Conservation (phyloP, 371 early-diverging fungal species). For the Apophysomyces ossiformis region DNA sequence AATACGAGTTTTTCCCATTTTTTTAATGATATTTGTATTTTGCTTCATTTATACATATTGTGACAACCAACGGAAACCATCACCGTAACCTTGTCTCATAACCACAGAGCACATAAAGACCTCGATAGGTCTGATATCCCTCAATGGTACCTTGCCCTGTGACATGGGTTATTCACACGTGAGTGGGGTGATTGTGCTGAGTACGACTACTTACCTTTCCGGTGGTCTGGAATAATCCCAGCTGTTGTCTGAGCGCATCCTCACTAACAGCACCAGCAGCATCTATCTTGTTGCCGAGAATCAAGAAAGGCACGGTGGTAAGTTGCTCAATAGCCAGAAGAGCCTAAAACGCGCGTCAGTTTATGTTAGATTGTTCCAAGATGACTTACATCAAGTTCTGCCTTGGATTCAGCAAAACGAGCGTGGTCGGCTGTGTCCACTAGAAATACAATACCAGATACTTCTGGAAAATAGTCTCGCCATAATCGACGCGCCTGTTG, state of each 20-base stretch:
- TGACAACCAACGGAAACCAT: slow-evolving; percentile 94
- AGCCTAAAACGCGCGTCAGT: slow-evolving; percentile 53
- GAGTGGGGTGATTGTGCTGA: background rate
- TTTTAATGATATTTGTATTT: slow-evolving; percentile 2
- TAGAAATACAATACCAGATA: slow-evolving; percentile 95
- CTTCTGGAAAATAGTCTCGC: slow-evolving; percentile 98
- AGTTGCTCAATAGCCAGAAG: slow-evolving; percentile 94
- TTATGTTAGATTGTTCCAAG: background rate
- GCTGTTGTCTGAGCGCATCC: slow-evolving; percentile 84
- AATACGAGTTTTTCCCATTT: background rate
- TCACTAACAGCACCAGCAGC: slow-evolving; percentile 93
- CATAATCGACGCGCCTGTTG: slow-evolving; percentile 96
- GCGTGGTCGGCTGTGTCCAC: slow-evolving; percentile 90
- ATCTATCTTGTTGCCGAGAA: slow-evolving; percentile 99
- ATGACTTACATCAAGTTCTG: slow-evolving; percentile 87
- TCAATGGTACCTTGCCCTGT: slow-evolving; percentile 88
- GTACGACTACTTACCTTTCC: slow-evolving; percentile 74
- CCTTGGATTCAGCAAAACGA: slow-evolving; percentile 90
- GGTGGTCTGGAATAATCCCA: slow-evolving; percentile 95
- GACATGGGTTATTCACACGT: background rate
- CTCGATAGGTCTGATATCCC: slow-evolving; percentile 95
- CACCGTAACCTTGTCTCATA: slow-evolving; percentile 97
- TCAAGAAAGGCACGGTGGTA: slow-evolving; percentile 88
- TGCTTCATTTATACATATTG: slow-evolving; percentile 72
- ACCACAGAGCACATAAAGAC: slow-evolving; percentile 98